These are phyloP conservation scores for Paramecium biaurelia DNA, from an alignment of 73 alveolate genomes.

Conservation along the genomic window DNA sequence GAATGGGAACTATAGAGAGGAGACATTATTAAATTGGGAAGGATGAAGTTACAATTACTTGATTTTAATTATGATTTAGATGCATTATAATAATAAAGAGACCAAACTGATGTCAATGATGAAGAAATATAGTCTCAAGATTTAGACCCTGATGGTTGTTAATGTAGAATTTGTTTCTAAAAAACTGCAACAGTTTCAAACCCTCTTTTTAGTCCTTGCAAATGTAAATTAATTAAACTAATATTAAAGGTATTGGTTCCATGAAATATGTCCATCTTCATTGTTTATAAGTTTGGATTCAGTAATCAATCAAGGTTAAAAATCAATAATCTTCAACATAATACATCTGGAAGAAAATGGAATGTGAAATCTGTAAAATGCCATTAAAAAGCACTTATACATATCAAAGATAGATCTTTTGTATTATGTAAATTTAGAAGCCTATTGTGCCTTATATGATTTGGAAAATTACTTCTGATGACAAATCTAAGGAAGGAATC, in stretches of 20 bases:
- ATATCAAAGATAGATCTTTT: slow-evolving; percentile 9
- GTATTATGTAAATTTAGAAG: slow-evolving; percentile 40
- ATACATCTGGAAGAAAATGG: slow-evolving; percentile 75
- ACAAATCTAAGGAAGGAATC: slow-evolving; percentile 48
- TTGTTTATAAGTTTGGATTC: slow-evolving; percentile 74
- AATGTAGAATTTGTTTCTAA: slow-evolving; percentile 31
- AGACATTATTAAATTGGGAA: slow-evolving; percentile 14
- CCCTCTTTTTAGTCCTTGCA: slow-evolving; percentile 48
- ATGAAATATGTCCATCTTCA: slow-evolving; percentile 70
- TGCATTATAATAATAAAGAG: neutral
- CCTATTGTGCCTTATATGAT: slow-evolving; percentile 59
- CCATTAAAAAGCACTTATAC: slow-evolving; percentile 58
- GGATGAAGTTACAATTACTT: slow-evolving; percentile 12
- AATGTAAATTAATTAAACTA: neutral
- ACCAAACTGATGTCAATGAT: neutral
- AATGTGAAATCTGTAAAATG: slow-evolving; percentile 76
- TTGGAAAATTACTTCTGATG: slow-evolving; percentile 51
- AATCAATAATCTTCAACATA: slow-evolving; percentile 41
- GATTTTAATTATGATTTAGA: neutral
- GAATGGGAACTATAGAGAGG: slow-evolving; percentile 27
- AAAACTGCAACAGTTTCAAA: neutral
- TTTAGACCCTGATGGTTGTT: neutral
- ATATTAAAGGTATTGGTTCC: slow-evolving; percentile 66
- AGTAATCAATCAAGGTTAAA: slow-evolving; percentile 62
- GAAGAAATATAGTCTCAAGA: neutral